Base-by-base conservation (phyloP, 2,329 filamentous ascomycete species). In the Exophiala mesophila region DNA sequence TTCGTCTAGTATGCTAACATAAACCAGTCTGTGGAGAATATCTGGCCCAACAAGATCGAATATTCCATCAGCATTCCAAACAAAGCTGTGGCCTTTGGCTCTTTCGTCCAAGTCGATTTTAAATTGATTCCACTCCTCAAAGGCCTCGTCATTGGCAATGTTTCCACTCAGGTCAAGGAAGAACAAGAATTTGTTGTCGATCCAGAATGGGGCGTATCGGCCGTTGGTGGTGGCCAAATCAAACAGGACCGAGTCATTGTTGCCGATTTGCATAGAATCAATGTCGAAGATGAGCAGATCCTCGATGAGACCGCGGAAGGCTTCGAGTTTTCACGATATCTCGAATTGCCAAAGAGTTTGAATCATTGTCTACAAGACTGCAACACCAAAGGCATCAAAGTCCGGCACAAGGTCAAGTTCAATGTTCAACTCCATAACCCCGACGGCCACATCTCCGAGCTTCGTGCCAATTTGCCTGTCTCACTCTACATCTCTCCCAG, bases 21-120 rank as follows among this genome's bases (percentile, higher is more conserved):
- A n/a, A n/a, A n/a, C 19, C 44, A 77, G 71, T 75, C 86, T 50
- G 89, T 97, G 52, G 89, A 96, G 65, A 96, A 96, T 59, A 85
- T 94, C 51, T 98, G 92, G 92, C 85, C 88, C 4, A 92, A 95
- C 70, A 98, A 98, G 71, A 78, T 97, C 56, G 87, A 94, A 62
- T 98, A 98, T 68, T 90, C 88, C 20, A 88, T 98, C 50, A 80
- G 87, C 44, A 86, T 94, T 8, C 90, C 92, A 0, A 89, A 88
- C 58, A 96, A 96, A 68, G 92, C 92, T 2, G 83, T 95, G 40
- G 85, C 95, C 13, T 94, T 96, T 57, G 92, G 92, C 36, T 94
- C 87, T n/a, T 76, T 76, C 16, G 81, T 97, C 36, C 80, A 82
- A 1, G 75, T 95, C 46, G 82, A 94, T 55, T 90, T 96, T 69